Percentiles rank a stretch among this genome's conserved stretches.
Conservation (phyloP, 768 basidiomycete genomes). For the Lactifluus subvellereus region DNA sequence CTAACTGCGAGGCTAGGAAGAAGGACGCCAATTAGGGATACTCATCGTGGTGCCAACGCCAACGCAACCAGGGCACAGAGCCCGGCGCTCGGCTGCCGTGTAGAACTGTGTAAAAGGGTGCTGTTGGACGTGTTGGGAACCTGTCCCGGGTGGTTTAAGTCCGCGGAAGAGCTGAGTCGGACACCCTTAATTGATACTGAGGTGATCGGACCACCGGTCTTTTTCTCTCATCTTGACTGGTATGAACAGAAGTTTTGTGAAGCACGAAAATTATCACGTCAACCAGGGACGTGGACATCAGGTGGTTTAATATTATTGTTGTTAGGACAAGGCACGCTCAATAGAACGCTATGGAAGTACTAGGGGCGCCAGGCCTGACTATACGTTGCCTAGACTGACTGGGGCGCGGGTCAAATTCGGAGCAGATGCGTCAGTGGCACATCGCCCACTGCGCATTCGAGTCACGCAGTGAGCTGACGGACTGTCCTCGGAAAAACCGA, state of each 20-base stretch:
- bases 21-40: neutral
- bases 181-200: constrained; percentile 6
- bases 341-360: neutral
- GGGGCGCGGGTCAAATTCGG: constrained; percentile 6
- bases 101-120: neutral
- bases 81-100: constrained; percentile 1
- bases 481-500: constrained; percentile 19
- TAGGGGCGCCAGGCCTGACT: neutral
- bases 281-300: neutral
- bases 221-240: neutral
- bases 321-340: neutral
- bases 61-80: constrained; percentile 12
- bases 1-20: constrained; percentile 2
- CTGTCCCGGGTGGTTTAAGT: neutral
- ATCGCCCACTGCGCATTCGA: constrained; percentile 2
- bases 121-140: neutral
- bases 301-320: neutral
- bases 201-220: constrained; percentile 10
- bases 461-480: neutral
- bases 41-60: neutral
- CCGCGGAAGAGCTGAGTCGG: constrained; percentile 8
- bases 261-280: constrained; percentile 16
- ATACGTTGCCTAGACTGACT: neutral
- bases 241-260: neutral
- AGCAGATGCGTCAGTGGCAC: constrained; percentile 2